phyloP scores from a whole-genome alignment of 371 early-diverging fungal species.

The Mucor velutinosus region DNA sequence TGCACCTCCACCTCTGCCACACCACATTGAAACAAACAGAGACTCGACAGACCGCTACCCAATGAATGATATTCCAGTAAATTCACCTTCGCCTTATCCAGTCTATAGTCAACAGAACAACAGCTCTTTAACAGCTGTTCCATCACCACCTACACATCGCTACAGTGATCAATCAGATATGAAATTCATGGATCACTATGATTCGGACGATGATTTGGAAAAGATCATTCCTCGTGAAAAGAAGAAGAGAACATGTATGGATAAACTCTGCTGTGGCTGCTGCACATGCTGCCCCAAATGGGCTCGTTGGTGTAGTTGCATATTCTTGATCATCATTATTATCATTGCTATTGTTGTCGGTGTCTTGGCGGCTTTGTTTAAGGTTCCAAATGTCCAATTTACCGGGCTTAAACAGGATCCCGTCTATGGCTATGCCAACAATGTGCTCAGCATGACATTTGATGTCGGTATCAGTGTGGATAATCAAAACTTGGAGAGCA shows the following conservation, averaged over 20 bases:
- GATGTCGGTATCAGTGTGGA: slow-evolving; percentile 45
- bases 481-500: slow-evolving; percentile 58
- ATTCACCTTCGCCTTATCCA: slow-evolving; percentile 21
- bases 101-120: slow-evolving; percentile 4
- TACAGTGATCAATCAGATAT: slow-evolving; percentile 18
- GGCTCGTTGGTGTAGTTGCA: slow-evolving; percentile 46
- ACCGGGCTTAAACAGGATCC: slow-evolving; percentile 39
- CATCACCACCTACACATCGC: neutral
- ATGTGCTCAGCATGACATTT: slow-evolving; percentile 32
- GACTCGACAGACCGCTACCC: slow-evolving; percentile 13
- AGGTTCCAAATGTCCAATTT: slow-evolving; percentile 42
- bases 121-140: neutral
- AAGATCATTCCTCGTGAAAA: slow-evolving; percentile 25
- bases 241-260: slow-evolving; percentile 41
- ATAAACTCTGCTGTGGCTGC: slow-evolving; percentile 51
- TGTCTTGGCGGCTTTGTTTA: slow-evolving; percentile 47
- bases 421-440: neutral
- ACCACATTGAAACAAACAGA: slow-evolving; percentile 15
- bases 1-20: slow-evolving; percentile 16
- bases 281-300: slow-evolving; percentile 54
- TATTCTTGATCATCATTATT: slow-evolving; percentile 38
- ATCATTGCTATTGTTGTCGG: slow-evolving; percentile 44
- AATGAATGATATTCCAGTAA: slow-evolving; percentile 23
- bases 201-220: slow-evolving; percentile 31
- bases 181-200: slow-evolving; percentile 24